These are phyloP conservation scores for Dictyostelium capitatum DNA, from an alignment of 78 protist species.

Conservation along the genomic window DNA sequence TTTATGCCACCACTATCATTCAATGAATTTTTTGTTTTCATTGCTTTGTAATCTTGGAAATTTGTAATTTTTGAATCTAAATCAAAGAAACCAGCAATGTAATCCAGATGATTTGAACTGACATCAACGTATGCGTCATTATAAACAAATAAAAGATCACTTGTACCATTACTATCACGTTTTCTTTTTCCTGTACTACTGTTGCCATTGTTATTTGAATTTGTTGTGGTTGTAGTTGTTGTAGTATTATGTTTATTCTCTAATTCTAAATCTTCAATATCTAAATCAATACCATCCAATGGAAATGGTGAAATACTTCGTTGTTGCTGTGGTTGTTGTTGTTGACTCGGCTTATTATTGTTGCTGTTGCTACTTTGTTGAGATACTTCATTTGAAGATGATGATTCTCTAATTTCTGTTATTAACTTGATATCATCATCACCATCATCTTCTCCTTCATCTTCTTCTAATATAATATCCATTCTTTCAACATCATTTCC, in stretches of 20 bases:
- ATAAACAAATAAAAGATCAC: background rate
- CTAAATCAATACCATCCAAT: background rate
- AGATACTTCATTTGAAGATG: too few relatives aligned
- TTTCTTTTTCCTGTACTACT: background rate
- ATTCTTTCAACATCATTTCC: background rate
- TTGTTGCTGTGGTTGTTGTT: background rate
- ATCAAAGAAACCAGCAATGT: slow-evolving; percentile 6
- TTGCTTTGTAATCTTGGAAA: background rate
- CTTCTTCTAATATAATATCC: too few relatives aligned
- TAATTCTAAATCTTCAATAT: too few relatives aligned
- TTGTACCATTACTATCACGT: background rate
- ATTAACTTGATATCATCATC: background rate
- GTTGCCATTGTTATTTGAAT: background rate
- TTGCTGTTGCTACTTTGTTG: background rate
- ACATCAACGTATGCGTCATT: background rate
- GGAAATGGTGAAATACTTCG: background rate
- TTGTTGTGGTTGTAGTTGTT: background rate
- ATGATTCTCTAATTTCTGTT: too few relatives aligned
- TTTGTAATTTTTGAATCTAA: slow-evolving; percentile 11
- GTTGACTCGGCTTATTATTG: background rate
- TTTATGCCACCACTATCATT: background rate
- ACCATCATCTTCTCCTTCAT: background rate
- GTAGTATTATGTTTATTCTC: too few relatives aligned
- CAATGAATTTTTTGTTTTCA: background rate
- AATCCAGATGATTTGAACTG: background rate